A percentile compares a stretch with the other conserved stretches of the same genome.
Conservation (phyloP, 1,284 basidiomycete species). For the Pseudozyma pruni region DNA sequence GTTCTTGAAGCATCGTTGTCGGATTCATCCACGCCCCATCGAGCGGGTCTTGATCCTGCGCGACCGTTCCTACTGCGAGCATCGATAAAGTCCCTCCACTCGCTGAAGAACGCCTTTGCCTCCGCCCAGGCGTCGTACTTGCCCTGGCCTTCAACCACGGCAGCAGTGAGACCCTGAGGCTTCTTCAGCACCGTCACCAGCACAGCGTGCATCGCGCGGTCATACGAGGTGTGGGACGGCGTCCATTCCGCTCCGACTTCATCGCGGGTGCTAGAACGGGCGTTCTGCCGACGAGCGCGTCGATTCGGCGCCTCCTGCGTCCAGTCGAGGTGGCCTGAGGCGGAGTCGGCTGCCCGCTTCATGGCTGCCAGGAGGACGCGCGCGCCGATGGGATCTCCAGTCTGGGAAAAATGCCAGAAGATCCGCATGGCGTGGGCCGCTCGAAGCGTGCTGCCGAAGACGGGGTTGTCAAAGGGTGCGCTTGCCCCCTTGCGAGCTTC, state of each 20-base stretch:
- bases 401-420: conserved; percentile 11
- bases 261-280: neutral
- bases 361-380: conserved; percentile 29
- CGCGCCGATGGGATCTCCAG: conserved; percentile 26
- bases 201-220: conserved; percentile 27
- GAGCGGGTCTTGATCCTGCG: neutral
- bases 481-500: neutral
- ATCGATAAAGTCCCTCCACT: conserved; percentile 13
- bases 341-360: conserved; percentile 14
- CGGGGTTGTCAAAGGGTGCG: neutral
- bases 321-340: neutral
- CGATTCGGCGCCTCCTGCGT: neutral
- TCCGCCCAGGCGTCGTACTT: conserved; percentile 30
- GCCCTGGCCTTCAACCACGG: neutral
- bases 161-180: conserved; percentile 25
- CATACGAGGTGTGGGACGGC: conserved; percentile 18
- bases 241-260: conserved; percentile 9
- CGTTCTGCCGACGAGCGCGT: conserved; percentile 6
- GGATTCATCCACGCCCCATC: conserved; percentile 2
- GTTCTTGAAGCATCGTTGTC: neutral
- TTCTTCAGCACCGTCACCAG: conserved; percentile 1
- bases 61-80: neutral
- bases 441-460: conserved; percentile 17
- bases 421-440: conserved; percentile 8
- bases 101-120: conserved; percentile 16